A percentile compares a stretch with the other conserved stretches of the same genome.
These are phyloP conservation scores for Calonectria hongkongensis DNA, from an alignment of 2,329 filamentous ascomycete genomes.

Conservation along the genomic window DNA sequence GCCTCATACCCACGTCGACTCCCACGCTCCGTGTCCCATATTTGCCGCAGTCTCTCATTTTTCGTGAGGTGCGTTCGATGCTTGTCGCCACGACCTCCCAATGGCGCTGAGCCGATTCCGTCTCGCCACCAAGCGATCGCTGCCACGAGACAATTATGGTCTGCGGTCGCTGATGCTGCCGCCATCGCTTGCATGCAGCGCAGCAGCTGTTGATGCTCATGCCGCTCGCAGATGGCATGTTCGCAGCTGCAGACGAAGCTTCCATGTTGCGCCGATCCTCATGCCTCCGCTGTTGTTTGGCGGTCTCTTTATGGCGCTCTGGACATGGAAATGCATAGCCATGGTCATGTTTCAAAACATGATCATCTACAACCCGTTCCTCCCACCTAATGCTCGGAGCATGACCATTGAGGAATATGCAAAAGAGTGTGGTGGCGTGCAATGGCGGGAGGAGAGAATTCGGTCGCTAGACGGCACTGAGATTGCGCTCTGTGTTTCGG, in stretches of 20 bases:
- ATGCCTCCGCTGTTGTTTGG: conserved; percentile 80
- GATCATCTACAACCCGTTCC: conserved; percentile 87
- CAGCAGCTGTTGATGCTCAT: conserved; percentile 23
- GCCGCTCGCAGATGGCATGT: conserved; percentile 35
- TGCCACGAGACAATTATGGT: conserved; percentile 32
- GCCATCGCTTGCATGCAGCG: conserved; percentile 39
- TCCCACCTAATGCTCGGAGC: conserved; percentile 81
- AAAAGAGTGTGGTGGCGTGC: conserved; percentile 74
- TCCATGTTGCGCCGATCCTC: conserved; percentile 65
- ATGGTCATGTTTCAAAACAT: conserved; percentile 87
- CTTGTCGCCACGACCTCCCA: conserved; percentile 36
- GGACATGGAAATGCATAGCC: conserved; percentile 81
- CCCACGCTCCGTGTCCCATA: conserved; percentile 43
- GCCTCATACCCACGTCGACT: conserved; percentile 41
- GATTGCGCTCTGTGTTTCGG: conserved; percentile 76
- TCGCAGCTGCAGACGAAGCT: conserved; percentile 45
- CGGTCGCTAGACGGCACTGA: conserved; percentile 78
- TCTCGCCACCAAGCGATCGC: conserved; percentile 48
- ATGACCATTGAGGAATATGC: conserved; percentile 81
- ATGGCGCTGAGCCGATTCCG: conserved; percentile 52
- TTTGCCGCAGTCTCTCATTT: conserved; percentile 41
- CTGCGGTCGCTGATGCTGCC: conserved; percentile 19
- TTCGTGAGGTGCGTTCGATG: conserved; percentile 36
- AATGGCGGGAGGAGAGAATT: conserved; percentile 80
- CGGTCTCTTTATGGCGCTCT: conserved; percentile 79